These are phyloP conservation scores for Rhododendron williamsianum DNA, from an alignment of 148 eudicot genomes.

Conservation along the genomic window DNA sequence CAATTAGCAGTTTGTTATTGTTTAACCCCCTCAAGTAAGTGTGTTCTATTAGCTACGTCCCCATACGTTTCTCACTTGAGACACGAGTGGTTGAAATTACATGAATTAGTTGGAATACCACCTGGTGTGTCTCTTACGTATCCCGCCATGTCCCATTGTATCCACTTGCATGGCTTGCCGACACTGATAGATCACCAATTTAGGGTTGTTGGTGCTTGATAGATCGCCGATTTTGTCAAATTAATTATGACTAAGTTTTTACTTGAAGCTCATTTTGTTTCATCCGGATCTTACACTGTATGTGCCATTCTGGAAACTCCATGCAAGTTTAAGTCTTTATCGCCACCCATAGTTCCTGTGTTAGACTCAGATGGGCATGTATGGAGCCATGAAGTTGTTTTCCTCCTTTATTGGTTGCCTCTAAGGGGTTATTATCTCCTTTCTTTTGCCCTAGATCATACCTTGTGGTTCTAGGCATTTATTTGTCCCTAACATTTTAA, in stretches of 20 bases:
- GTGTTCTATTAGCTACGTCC: background rate
- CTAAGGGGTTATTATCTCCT: background rate
- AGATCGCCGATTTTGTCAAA: background rate
- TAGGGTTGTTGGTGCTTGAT: background rate
- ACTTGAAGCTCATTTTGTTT: background rate
- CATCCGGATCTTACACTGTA: background rate
- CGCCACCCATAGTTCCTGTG: background rate
- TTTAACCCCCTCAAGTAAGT: background rate
- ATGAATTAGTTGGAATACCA: background rate
- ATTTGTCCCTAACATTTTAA: constrained; percentile 16
- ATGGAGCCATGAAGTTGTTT: background rate
- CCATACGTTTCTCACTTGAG: background rate
- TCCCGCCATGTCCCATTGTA: background rate
- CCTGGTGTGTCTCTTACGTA: background rate
- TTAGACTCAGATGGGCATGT: constrained; percentile 3
- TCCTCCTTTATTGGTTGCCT: constrained; percentile 1
- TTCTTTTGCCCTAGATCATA: background rate
- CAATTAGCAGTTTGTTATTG: background rate
- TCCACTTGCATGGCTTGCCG: background rate
- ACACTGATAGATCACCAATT: background rate
- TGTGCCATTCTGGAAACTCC: background rate
- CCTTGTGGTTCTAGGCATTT: background rate
- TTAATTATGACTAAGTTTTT: background rate
- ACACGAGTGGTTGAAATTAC: background rate
- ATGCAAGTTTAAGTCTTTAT: background rate